Percentiles rank a stretch among this genome's conserved stretches.
Conservation (phyloP, 73 alveolate species). For the Tetrahymena malaccensis region DNA sequence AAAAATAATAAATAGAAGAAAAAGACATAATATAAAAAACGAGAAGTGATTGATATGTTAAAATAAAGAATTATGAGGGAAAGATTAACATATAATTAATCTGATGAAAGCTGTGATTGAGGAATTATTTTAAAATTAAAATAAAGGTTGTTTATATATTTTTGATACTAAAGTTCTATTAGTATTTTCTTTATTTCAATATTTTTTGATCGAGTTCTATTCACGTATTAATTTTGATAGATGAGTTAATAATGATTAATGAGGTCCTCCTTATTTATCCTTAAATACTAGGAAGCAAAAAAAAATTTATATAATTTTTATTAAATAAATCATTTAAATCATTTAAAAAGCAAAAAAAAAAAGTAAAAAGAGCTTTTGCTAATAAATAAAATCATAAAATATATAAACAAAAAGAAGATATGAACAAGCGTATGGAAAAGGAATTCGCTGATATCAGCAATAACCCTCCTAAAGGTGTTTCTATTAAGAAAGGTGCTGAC, state of each 20-base stretch:
- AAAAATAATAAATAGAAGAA: no score
- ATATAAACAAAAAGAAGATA: neutral
- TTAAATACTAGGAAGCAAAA: neutral
- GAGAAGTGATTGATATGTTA: neutral
- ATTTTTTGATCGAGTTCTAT: neutral
- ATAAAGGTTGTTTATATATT: neutral
- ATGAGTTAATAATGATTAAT: neutral
- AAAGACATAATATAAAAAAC: no score
- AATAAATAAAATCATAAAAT: neutral
- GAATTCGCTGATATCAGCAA: conserved; percentile 13
- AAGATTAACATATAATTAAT: no score
- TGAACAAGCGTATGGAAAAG: conserved; percentile 28
- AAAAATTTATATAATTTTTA: neutral
- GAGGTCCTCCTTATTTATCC: neutral
- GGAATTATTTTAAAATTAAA: neutral
- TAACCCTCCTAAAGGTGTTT: conserved; percentile 22
- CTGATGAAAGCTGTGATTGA: neutral
- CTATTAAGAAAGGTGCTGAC: neutral
- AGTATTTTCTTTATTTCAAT: neutral
- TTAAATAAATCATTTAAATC: neutral
- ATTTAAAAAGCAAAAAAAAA: neutral
- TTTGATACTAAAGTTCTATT: neutral
- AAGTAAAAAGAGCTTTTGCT: neutral
- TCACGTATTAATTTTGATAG: no score
- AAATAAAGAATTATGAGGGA: neutral